Base-by-base conservation (phyloP, 257 asterid species). In the Cordia subcordata region DNA sequence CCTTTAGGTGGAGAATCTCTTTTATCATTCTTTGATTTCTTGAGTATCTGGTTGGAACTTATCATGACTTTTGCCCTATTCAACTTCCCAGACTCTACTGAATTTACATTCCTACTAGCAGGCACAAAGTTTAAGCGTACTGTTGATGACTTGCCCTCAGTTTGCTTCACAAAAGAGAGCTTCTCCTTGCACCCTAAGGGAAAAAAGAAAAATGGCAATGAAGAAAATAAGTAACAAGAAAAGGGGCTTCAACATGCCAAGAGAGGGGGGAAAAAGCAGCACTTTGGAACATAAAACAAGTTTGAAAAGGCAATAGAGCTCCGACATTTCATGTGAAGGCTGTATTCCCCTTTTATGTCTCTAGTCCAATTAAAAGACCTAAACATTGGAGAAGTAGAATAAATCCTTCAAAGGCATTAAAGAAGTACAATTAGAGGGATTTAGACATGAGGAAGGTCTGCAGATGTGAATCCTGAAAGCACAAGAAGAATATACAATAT, bases 181-280 rank as follows among this genome's bases (percentile, higher is more conserved):
- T 79, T 77, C 69, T 58, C 86, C 49, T 80, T 68, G 78, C 89
- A 77, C 61, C 66, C 87, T 75, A 77, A 64, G 65, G n/a, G n/a
- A n/a, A n/a, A n/a, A n/a, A n/a, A n/a, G n/a, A n/a, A 72, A 57
- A 68, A 67, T 61, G 58, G 37, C 65, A 71, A 6, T 40, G 62
- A 70, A 58, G 57, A 66, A 65, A 14, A 53, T 18, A 55, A 61
- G 42, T 67, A 70, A 37, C 15, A 33, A 33, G 9, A 55, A 13
- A 55, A 33, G n/a, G 15, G 27, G 14, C 11, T 16, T 23, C 18
- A 20, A 55, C 64, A 63, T 55, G 49, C 33, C 54, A 66, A 46
- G 53, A 13, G 60, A 18, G 18, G 10, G 37, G 21, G 1, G 39
- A 40, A 42, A 33, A 49, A 53, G 8, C 14, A 17, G 10, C 1